These are phyloP conservation scores for Metahyphopichia silvanorum DNA, from an alignment of 805 yeast species.

Conservation along the genomic window DNA sequence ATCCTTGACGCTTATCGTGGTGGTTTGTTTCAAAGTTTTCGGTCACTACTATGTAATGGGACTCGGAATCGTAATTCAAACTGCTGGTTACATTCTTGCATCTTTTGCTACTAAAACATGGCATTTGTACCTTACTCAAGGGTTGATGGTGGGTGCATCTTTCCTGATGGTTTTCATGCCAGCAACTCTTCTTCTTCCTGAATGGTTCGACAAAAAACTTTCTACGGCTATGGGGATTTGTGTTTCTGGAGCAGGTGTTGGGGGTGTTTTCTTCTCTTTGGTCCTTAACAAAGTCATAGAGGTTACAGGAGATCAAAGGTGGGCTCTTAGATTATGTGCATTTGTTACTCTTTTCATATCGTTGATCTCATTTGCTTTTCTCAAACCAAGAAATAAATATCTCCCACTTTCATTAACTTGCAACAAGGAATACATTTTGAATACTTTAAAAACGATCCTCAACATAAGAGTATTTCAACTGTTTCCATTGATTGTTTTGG, in stretches of 20 bases:
- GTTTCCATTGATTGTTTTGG: conserved; percentile 18
- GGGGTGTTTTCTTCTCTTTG: conserved; percentile 50
- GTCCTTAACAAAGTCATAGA: conserved; percentile 37
- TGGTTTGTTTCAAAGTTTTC: conserved; percentile 44
- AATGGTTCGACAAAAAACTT: conserved; percentile 46
- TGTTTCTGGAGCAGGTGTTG: conserved; percentile 48
- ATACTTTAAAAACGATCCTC: conserved; percentile 32
- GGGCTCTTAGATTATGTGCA: conserved; percentile 44
- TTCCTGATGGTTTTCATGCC: conserved; percentile 43
- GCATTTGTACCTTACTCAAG: conserved; percentile 54
- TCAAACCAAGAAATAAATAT: conserved; percentile 41
- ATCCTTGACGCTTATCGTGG: conserved; percentile 50
- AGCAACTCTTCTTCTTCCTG: conserved; percentile 41
- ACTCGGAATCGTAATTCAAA: conserved; percentile 43
- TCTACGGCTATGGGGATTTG: conserved; percentile 49
- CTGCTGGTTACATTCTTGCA: conserved; percentile 47
- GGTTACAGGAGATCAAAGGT: conserved; percentile 37
- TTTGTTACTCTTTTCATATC: conserved; percentile 28
- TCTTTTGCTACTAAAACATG: conserved; percentile 47
- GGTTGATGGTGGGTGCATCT: conserved; percentile 48
- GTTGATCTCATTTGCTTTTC: conserved; percentile 35
- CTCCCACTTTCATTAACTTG: conserved; percentile 19
- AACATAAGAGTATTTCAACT: conserved; percentile 23
- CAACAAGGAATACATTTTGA: conserved; percentile 13
- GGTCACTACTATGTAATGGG: conserved; percentile 48